Base-by-base conservation (phyloP, 2,329 filamentous ascomycete genomes). In the Venturia aucupariae region DNA sequence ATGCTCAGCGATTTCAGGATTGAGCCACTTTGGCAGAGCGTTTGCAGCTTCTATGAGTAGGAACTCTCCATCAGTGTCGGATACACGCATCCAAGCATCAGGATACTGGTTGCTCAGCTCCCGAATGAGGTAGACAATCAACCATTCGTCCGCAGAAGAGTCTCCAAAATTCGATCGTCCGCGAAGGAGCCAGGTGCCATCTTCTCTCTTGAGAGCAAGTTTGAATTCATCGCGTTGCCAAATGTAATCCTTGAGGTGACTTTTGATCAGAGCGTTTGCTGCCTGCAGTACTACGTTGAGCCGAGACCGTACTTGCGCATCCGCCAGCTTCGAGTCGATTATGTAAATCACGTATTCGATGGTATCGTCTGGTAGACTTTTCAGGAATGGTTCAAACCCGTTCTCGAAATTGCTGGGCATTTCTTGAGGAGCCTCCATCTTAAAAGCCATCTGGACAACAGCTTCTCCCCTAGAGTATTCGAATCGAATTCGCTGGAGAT, bases 61-160 rank as follows among this genome's bases (percentile, higher is more conserved):
- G 70, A 99, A 99, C 73, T 99, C 92, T 70, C 95, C 95, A 76
- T 97, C 94, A 60, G 86, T 88, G 74, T 99, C 94, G 66, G 84
- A 86, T 4, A 96, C 82, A 60, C 90, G 86, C 59, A 92, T 84
- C 92, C 93, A 99, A 8, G 92, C 80, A 66, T 88, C 81, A 4
- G 85, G 79, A 70, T 90, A 90, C 44, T 83, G 81, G 69, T 82
- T 89, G 69, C 88, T 92, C 69, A 97, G 78, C 75, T 96, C 88
- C 55, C 90, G 86, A 38, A 99, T 80, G 5, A 97, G 78, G 76
- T 92, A 96, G 24, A 97, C 92, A 66, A 97, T 87, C 6, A 97
- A 83, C 95, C 94, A 99, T 78, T 99, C 95, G 70, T 99, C 94
- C 71, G 96, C 93, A 4, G 97, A 87, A 0, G 92, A 94, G 75